Evolutionary conservation across 345 rosid species (phyloP).

Genomic region (Eucalyptus decipiens): DNA sequence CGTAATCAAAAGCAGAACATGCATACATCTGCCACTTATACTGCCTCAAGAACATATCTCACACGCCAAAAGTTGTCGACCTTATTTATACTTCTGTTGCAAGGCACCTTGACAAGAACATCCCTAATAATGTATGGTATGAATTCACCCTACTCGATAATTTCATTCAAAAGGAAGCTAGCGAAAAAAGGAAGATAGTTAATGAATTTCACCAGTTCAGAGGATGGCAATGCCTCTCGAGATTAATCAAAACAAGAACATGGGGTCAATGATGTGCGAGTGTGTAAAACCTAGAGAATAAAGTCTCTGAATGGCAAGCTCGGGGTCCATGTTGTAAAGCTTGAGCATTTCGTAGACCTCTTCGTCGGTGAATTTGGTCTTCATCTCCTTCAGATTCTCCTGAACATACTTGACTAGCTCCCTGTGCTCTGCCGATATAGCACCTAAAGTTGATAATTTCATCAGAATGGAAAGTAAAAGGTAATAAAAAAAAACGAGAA

Average conservation of each 20-base stretch:
- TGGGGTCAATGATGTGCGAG: background rate
- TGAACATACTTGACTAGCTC: background rate
- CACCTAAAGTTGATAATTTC: background rate
- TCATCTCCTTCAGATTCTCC: background rate
- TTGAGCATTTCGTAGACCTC: background rate
- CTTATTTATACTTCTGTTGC: background rate
- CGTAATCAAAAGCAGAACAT: background rate
- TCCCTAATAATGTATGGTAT: background rate
- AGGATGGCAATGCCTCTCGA: background rate
- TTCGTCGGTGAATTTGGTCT: background rate
- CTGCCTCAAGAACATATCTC: background rate
- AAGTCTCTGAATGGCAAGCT: background rate
- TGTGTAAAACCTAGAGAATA: background rate
- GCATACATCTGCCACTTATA: background rate
- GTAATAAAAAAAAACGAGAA: background rate
- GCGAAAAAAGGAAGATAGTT: background rate
- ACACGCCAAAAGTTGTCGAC: background rate
- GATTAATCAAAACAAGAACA: background rate
- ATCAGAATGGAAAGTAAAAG: background rate
- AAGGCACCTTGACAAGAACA: background rate
- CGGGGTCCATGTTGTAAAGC: background rate
- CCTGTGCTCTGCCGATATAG: background rate
- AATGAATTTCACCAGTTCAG: background rate
- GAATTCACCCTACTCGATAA: background rate
- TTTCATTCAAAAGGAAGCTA: background rate